Base-by-base conservation (phyloP, 1,139 yeast genomes). In the Kodamaea sp. region DNA sequence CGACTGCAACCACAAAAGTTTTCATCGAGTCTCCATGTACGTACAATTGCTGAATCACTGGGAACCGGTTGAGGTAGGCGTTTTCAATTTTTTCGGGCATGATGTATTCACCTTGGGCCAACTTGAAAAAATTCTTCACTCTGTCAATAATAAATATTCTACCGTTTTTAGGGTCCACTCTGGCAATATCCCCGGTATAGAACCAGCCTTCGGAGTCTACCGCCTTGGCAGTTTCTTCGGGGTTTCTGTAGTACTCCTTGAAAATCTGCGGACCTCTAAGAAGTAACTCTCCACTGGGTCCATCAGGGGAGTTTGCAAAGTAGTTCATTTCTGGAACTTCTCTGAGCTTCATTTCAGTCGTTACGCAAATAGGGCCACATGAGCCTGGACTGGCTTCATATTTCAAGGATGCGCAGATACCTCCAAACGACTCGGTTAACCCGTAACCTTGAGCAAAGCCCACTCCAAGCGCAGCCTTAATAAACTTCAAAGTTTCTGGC, bases 41-140 rank as follows among this genome's bases (percentile, higher is more conserved):
- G 53, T 72, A 83, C 12, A 78, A 53, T 54, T 83, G 89, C 7
- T 75, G 59, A 16, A 76, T 51, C 15, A 74, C 54, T 5, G 83
- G 71, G 44, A 76, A 72, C 11, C 65, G 58, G 3, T 84, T 70
- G 29, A 80, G 61, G 50, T 83, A 83, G 15, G 65, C 62, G 51
- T 79, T 81, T 53, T 84, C 94, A 43, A 84, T 78, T 56, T 77
- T 80, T 53, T 84, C 94, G 3, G 92, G 90, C 2, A 89, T 82
- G 35, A 84, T 77, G 56, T 84, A 84, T 57, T 84, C 94, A 40
- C 94, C 94, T 58, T 84, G 94, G 1, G 90, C 76, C 48, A 84
- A 69, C 59, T 84, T 84, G 71, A 83, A 84, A 63, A 84, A 83
- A 59, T 84, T 84, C 66, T 84, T 84, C 29, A 83, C 89, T 42